Percentiles rank a stretch among this genome's conserved stretches.
phyloP scores from a whole-genome alignment of 2,329 filamentous ascomycete genomes.

The Plectosphaerella plurivora region DNA sequence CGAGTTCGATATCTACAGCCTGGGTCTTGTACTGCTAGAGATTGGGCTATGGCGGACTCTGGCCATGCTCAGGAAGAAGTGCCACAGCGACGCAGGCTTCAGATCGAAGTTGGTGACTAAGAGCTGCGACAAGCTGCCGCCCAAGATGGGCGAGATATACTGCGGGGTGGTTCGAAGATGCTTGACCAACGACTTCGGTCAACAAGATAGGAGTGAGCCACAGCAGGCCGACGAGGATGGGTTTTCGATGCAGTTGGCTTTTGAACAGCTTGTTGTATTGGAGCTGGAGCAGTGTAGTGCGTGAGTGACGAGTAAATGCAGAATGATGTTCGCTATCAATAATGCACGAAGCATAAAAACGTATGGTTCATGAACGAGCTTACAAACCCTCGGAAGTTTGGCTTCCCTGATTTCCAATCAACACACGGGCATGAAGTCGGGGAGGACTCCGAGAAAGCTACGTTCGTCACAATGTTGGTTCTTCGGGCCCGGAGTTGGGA shows the following conservation, averaged over 20 bases:
- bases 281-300: neutral
- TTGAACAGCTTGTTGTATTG: neutral
- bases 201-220: neutral
- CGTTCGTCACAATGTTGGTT: no score
- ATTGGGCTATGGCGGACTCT: slow-evolving; percentile 43
- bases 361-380: no score
- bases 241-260: neutral
- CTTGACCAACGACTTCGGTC: neutral
- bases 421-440: no score
- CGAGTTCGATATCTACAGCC: slow-evolving; percentile 42
- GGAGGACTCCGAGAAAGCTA: no score
- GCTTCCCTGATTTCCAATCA: no score
- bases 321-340: no score
- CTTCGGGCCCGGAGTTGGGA: no score
- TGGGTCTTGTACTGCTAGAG: slow-evolving; percentile 46
- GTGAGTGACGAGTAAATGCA: neutral
- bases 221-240: neutral
- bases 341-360: no score
- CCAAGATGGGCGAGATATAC: neutral
- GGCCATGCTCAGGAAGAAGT: neutral
- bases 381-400: no score
- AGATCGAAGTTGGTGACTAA: neutral
- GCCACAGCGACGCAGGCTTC: neutral
- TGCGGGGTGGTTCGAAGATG: neutral
- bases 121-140: neutral